These are phyloP conservation scores for Amanita fuliginea DNA, from an alignment of 768 basidiomycete genomes.

Conservation along the genomic window DNA sequence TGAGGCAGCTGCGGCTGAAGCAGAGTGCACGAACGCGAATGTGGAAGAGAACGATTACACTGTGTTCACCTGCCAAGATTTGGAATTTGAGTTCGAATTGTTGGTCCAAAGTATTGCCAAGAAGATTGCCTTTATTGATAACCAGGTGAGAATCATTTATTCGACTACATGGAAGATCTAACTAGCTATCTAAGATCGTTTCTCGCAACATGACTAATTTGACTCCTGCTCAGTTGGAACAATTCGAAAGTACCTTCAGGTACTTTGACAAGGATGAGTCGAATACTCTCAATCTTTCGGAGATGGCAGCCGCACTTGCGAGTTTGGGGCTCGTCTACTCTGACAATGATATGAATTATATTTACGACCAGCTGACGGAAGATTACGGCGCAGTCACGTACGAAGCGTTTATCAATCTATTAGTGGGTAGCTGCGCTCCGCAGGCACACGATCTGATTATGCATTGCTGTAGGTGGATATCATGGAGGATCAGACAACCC, in stretches of 20 bases:
- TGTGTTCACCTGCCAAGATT: slow-evolving; percentile 78
- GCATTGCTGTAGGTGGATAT: slow-evolving; percentile 65
- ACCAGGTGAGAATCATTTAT: slow-evolving; percentile 50
- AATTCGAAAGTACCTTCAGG: slow-evolving; percentile 94
- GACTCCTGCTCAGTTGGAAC: slow-evolving; percentile 91
- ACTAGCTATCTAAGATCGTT: slow-evolving; percentile 52
- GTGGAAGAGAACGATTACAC: slow-evolving; percentile 98
- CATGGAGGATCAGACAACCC: slow-evolving; percentile 89
- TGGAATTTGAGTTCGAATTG: slow-evolving; percentile 81
- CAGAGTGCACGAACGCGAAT: slow-evolving; percentile 75
- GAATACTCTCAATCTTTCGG: slow-evolving; percentile 74
- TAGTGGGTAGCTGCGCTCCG: slow-evolving; percentile 40
- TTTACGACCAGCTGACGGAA: slow-evolving; percentile 67
- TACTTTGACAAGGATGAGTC: slow-evolving; percentile 94
- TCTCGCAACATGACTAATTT: slow-evolving; percentile 90
- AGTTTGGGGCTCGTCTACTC: slow-evolving; percentile 92
- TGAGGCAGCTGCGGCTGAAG: slow-evolving; percentile 53
- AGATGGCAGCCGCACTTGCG: slow-evolving; percentile 91
- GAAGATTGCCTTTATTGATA: slow-evolving; percentile 94
- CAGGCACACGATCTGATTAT: slow-evolving; percentile 1
- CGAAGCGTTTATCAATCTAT: slow-evolving; percentile 88
- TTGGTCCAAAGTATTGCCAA: slow-evolving; percentile 72
- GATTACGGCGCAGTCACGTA: slow-evolving; percentile 87
- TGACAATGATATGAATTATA: slow-evolving; percentile 78
- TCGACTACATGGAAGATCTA: not conserved